Evolutionary conservation across 805 yeast species (phyloP).

Genomic region (Zygosaccharomyces pseudorouxii): DNA sequence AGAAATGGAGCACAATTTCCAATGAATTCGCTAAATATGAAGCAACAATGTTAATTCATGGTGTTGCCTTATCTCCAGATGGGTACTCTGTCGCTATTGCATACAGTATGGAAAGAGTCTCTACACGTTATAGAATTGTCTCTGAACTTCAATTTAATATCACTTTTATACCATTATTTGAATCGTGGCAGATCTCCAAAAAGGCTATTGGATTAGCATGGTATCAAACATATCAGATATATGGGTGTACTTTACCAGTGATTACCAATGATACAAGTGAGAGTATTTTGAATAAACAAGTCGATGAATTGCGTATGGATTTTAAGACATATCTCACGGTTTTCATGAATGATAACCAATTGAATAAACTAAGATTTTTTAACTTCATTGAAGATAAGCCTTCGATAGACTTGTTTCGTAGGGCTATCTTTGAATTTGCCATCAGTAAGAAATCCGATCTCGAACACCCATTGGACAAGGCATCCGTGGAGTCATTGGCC

Average conservation of each 20-base stretch:
- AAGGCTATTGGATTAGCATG: conserved; percentile 31
- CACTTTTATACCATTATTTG: conserved; percentile 27
- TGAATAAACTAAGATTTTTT: conserved; percentile 22
- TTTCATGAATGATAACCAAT: conserved; percentile 16
- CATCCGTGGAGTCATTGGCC: conserved; percentile 25
- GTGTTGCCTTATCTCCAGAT: conserved; percentile 29
- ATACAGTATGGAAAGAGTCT: conserved; percentile 27
- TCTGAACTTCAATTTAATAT: conserved; percentile 27
- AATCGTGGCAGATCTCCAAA: conserved; percentile 26
- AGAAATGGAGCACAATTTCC: conserved; percentile 26
- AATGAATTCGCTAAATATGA: conserved; percentile 30
- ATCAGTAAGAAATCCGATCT: conserved; percentile 16
- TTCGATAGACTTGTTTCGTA: conserved; percentile 20
- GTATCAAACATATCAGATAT: conserved; percentile 33
- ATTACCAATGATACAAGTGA: conserved; percentile 1
- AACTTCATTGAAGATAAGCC: conserved; percentile 19
- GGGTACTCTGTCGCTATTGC: conserved; percentile 28
- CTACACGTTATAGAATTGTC: conserved; percentile 29
- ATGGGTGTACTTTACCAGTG: conserved; percentile 22
- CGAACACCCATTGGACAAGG: conserved; percentile 25
- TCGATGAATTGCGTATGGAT: conserved; percentile 14
- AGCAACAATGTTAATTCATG: conserved; percentile 26
- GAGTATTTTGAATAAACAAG: not conserved
- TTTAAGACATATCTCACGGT: conserved; percentile 22
- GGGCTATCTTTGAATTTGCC: conserved; percentile 29